Base-by-base conservation (phyloP, 495 filamentous ascomycete genomes). In the Annulohypoxylon stygium region DNA sequence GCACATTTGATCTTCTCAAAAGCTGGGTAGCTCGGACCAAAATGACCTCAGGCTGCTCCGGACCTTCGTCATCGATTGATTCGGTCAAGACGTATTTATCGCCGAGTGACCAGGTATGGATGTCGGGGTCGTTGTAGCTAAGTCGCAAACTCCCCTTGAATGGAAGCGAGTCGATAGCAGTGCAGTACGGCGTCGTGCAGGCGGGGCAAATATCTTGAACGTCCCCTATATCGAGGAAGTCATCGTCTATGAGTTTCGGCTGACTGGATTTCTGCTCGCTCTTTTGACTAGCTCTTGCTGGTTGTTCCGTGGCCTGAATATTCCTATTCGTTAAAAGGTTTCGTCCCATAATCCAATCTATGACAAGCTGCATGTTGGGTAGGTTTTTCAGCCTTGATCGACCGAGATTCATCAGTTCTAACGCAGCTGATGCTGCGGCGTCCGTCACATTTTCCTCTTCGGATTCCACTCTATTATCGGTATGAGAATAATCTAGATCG, bases 191-290 rank as follows among this genome's bases (percentile, higher is more conserved):
- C 6, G 76, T 76, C 10, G 73, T 67, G 47, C 76, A 78, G 4
- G 76, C 73, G 2, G 76, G 76, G 26, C 73, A 78, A 10, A 71
- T 74, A 41, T 78, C 76, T 11, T 71, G 64, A 11, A 78, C 70
- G n/a, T 78, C 76, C n/a, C 73, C 65, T 12, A 78, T 78, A 6
- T 76, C 76, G 57, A 74, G 6, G 37, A 61, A 71, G 10, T 75
- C 73, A 1, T 76, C 73, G 23, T 58, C 64, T 55, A 65, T n/a
- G 1, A 18, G 8, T 16, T 39, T 36, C 16, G 36, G 47, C 39
- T 6, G 47, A 4, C 48, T 47, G 2, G 14, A 1, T 34, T 48
- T 11, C n/a, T 41, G 33, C 12, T 64, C n/a, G 2, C 37, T 30
- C 48, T n/a, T 23, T 33, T 64, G 16, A 0, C 26, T 25, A 25